Percentiles rank a stretch among this genome's conserved stretches.
These are phyloP conservation scores for Golubevia pallescens DNA, from an alignment of 1,284 basidiomycete genomes.

Conservation along the genomic window DNA sequence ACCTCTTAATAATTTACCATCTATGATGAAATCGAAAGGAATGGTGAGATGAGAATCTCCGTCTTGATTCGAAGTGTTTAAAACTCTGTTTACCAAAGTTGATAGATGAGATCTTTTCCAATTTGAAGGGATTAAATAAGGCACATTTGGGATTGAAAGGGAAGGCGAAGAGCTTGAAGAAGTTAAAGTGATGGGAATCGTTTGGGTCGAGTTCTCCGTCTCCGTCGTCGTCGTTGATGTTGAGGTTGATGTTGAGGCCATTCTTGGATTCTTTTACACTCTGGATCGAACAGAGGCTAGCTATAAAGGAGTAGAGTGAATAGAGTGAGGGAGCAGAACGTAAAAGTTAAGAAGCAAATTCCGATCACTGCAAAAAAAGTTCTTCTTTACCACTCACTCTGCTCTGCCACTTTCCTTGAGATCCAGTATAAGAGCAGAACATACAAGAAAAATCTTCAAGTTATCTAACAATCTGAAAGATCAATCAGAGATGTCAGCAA, in stretches of 20 bases:
- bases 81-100: constrained; percentile 58
- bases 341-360: no score
- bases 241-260: not conserved
- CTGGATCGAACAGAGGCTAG: no score
- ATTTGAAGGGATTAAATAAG: constrained; percentile 56
- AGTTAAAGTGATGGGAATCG: not conserved
- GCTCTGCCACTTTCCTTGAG: no score
- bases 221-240: no score
- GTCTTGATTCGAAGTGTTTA: constrained; percentile 11
- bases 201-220: not conserved
- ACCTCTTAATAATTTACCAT: constrained; percentile 45
- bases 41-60: constrained; percentile 13
- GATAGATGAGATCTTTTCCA: constrained; percentile 60
- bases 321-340: no score
- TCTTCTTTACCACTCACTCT: no score
- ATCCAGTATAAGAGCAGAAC: no score
- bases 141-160: constrained; percentile 40
- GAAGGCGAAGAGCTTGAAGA: not conserved
- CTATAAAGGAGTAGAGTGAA: no score
- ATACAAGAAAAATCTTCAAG: no score
- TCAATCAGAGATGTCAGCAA: no score
- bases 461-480: no score
- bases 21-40: constrained; percentile 60
- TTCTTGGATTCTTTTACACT: not conserved
- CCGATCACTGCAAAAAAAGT: no score